Base-by-base conservation (phyloP, 225 moss, liverwort and hornwort genomes). In the Antitrichia curtipendula region DNA sequence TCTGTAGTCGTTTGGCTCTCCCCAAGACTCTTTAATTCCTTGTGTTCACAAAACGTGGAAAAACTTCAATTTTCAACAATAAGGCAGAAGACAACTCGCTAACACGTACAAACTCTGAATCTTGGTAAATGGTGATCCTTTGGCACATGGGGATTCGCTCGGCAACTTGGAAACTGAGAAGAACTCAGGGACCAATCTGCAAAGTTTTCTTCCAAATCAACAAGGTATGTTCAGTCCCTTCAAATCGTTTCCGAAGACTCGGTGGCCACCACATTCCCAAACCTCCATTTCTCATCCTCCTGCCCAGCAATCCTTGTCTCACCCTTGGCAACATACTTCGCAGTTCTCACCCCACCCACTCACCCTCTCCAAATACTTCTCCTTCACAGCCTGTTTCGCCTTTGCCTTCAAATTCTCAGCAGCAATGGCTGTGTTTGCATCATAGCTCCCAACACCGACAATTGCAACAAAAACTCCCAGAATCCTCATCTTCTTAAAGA, bases 321-420 rank as follows among this genome's bases (percentile, higher is more conserved):
- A 31, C 45, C 58, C 58, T 40, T 89, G 59, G 84, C 86, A 54
- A 61, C 80, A 54, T 69, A 34, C 68, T 80, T 92, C n/a, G n/a
- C n/a, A n/a, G n/a, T n/a, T n/a, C 36, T 59, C 45, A 36, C 80
- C 85, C 83, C 86, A 88, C 13, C 38, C 9, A 8, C 21, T 62
- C 52, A 92, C 82, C 92, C 92, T 91, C 61, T 86, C 47, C 89
- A 89, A 21, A 31, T 91, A 91, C 15, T 85, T 57, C n/a, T 54
- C 82, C 82, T 52, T 54, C 78, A 85, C 92, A 11, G 59, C 88
- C 87, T 78, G 57, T 88, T 80, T 84, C 57, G 31, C 28, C 79
- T 18, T 3, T 59, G 29, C 79, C 40, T 59, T 23, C 5, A 76
- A 36, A 52, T 53, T 41, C 79, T 41, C 43, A 78, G 38, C 40